Evolutionary conservation across 352 stramenopile genomes (phyloP).

Genomic region (Globisporangium takayamanum): DNA sequence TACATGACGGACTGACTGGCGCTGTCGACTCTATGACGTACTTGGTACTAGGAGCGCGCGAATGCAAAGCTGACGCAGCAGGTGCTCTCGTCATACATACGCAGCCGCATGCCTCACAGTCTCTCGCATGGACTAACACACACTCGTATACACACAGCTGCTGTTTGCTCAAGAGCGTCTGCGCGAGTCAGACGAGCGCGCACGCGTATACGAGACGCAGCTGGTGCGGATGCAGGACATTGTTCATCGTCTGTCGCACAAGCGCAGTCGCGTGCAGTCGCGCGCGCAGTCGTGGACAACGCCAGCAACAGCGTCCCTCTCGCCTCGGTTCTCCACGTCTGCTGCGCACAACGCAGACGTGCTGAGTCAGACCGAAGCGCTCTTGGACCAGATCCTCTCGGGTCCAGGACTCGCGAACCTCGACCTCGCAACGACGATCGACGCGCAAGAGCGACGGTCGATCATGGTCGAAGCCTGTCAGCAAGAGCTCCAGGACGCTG

Average conservation of each 20-base stretch:
- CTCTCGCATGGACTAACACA: not conserved
- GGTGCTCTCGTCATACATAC: constrained; percentile 14
- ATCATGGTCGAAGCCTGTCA: constrained; percentile 61
- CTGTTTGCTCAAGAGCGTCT: constrained; percentile 41
- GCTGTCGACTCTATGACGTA: not conserved
- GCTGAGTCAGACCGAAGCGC: constrained; percentile 44
- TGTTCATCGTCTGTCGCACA: constrained; percentile 20
- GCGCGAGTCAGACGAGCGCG: constrained; percentile 34
- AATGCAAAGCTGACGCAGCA: constrained; percentile 65
- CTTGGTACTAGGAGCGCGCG: constrained; percentile 25
- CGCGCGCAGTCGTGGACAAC: constrained; percentile 1
- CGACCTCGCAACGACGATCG: constrained; percentile 23
- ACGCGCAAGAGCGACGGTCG: constrained; percentile 39
- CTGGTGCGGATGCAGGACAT: constrained; percentile 32
- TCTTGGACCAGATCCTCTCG: constrained; percentile 41
- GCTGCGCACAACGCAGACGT: constrained; percentile 43
- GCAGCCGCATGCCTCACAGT: not conserved
- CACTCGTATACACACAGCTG: constrained; percentile 16
- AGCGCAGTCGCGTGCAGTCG: constrained; percentile 4
- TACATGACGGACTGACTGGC: not conserved
- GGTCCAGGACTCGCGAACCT: constrained; percentile 28
- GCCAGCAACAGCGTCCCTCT: constrained; percentile 1
- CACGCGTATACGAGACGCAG: constrained; percentile 40
- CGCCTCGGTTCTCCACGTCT: constrained; percentile 17
- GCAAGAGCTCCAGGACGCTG: constrained; percentile 43